These are phyloP conservation scores for Colletotrichum scovillei DNA, from an alignment of 2,329 filamentous ascomycete species.

Conservation along the genomic window DNA sequence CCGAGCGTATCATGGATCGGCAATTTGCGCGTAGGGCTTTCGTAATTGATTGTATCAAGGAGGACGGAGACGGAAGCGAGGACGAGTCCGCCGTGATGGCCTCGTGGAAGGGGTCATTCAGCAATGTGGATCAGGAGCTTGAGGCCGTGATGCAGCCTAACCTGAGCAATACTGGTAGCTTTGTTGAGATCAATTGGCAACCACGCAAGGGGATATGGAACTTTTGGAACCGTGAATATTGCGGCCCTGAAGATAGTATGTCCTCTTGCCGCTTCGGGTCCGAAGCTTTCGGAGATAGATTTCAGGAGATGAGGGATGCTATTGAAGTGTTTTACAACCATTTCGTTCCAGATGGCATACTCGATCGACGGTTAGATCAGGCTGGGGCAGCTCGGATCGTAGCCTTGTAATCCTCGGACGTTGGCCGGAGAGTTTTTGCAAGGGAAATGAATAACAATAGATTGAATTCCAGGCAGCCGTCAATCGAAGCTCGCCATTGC, in stretches of 20 bases:
- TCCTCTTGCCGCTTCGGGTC: too few relatives aligned
- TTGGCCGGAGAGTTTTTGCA: too few relatives aligned
- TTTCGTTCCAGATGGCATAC: not conserved
- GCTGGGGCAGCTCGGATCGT: not conserved
- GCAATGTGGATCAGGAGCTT: not conserved
- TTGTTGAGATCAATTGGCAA: too few relatives aligned
- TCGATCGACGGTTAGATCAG: not conserved
- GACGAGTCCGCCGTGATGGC: not conserved
- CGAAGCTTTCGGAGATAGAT: not conserved
- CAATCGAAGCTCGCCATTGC: too few relatives aligned
- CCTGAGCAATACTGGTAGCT: too few relatives aligned
- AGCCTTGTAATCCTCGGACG: too few relatives aligned
- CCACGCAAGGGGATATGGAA: too few relatives aligned
- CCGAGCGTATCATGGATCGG: constrained; percentile 6
- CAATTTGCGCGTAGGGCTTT: not conserved
- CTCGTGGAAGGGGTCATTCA: not conserved
- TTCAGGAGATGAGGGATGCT: not conserved
- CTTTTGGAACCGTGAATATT: too few relatives aligned
- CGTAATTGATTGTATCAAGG: not conserved
- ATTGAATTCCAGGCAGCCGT: too few relatives aligned
- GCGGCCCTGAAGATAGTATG: too few relatives aligned
- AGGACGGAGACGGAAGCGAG: not conserved
- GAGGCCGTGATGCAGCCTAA: too few relatives aligned
- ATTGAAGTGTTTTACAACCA: not conserved
- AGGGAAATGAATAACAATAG: too few relatives aligned